Conservation (phyloP, 2,329 filamentous ascomycete genomes). For the Hirsutella minnesotensis region DNA sequence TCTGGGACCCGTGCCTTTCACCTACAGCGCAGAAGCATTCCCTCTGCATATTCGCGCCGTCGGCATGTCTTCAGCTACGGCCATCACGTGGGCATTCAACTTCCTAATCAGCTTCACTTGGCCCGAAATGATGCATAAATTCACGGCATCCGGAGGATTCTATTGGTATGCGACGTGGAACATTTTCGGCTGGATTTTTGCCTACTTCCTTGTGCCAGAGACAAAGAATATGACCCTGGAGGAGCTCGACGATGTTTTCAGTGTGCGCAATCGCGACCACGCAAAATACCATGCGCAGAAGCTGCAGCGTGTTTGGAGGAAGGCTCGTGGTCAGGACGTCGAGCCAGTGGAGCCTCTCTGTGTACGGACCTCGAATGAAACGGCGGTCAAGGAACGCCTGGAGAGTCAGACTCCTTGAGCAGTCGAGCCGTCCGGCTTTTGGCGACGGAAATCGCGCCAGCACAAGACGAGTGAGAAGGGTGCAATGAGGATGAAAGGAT, state of each 20-base stretch:
- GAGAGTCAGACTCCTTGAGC: no score
- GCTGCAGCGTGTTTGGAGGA: slow-evolving; percentile 11
- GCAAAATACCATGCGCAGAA: slow-evolving; percentile 17
- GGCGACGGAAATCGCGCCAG: no score
- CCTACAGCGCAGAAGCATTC: slow-evolving; percentile 47
- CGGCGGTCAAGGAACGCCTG: no score
- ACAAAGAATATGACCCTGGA: slow-evolving; percentile 22
- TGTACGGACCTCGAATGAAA: neutral
- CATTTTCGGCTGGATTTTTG: slow-evolving; percentile 19
- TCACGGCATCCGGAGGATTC: slow-evolving; percentile 23
- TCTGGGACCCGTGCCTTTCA: slow-evolving; percentile 46
- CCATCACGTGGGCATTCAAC: slow-evolving; percentile 28
- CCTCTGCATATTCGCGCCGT: slow-evolving; percentile 43
- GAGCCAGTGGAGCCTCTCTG: slow-evolving; percentile 19
- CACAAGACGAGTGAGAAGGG: no score
- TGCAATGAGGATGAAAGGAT: no score
- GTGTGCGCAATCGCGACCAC: slow-evolving; percentile 18
- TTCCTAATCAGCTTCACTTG: slow-evolving; percentile 24
- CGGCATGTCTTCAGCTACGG: slow-evolving; percentile 37
- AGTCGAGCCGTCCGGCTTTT: no score
- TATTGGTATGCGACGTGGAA: slow-evolving; percentile 27
- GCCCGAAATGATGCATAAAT: slow-evolving; percentile 11
- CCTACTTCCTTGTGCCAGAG: slow-evolving; percentile 22
- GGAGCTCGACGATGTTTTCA: slow-evolving; percentile 22
- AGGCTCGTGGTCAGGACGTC: slow-evolving; percentile 15